Conservation (phyloP, 2,329 filamentous ascomycete genomes). For the Aurifilum marmelostoma region DNA sequence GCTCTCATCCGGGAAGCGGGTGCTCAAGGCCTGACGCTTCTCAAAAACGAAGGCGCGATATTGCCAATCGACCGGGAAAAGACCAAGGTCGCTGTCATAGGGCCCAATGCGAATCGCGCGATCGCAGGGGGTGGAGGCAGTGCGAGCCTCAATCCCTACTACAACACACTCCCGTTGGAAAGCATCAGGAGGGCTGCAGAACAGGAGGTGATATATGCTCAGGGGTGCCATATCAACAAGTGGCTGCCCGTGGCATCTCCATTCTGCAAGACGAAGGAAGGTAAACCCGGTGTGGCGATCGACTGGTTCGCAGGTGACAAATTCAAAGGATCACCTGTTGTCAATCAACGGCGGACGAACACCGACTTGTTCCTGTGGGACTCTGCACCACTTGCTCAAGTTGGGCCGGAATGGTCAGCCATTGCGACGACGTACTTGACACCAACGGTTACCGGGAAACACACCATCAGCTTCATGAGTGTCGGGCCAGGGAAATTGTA, state of each 20-base stretch:
- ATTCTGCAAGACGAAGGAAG: constrained; percentile 59
- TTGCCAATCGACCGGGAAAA: constrained; percentile 60
- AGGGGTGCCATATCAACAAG: constrained; percentile 66
- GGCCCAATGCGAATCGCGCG: constrained; percentile 67
- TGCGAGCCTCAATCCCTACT: constrained; percentile 70
- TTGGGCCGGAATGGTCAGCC: constrained; percentile 67
- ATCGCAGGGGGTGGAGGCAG: constrained; percentile 72
- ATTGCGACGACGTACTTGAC: constrained; percentile 63
- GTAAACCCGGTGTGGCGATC: constrained; percentile 63
- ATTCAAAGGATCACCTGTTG: constrained; percentile 60
- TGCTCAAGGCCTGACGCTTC: constrained; percentile 63
- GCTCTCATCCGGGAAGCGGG: constrained; percentile 63
- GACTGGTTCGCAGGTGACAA: constrained; percentile 68
- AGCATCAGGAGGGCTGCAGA: constrained; percentile 60
- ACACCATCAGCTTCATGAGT: constrained; percentile 70
- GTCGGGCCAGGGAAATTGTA: constrained; percentile 67
- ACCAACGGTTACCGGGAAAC: constrained; percentile 60
- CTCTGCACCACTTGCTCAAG: constrained; percentile 62
- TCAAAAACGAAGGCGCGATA: constrained; percentile 65
- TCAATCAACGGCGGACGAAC: constrained; percentile 62
- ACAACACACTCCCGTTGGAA: constrained; percentile 66
- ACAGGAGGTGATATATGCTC: constrained; percentile 61
- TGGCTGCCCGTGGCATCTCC: constrained; percentile 66
- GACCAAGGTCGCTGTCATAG: constrained; percentile 66
- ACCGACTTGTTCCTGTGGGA: constrained; percentile 74